phyloP scores from a whole-genome alignment of 768 basidiomycete species.

The Leccinum sublutescens region DNA sequence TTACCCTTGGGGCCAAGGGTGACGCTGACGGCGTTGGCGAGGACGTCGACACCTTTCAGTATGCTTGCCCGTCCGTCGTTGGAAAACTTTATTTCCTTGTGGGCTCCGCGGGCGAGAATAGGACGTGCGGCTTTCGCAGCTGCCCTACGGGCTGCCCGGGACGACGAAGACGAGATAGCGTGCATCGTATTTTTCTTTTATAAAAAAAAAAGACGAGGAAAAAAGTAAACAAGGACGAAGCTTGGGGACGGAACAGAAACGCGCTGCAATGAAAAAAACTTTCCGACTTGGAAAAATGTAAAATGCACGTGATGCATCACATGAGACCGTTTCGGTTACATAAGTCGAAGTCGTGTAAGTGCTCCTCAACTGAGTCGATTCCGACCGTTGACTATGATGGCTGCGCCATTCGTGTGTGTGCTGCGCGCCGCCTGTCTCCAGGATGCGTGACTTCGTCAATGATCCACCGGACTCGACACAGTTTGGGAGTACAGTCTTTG shows the following conservation, averaged over 20 bases:
- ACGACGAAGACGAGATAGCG: constrained; percentile 63
- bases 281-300: no score
- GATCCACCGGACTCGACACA: no score
- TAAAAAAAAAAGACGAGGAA: constrained; percentile 9
- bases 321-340: no score
- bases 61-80: constrained; percentile 94
- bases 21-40: constrained; percentile 95
- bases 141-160: constrained; percentile 65
- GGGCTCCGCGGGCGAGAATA: constrained; percentile 64
- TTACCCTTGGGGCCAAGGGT: constrained; percentile 95
- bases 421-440: no score
- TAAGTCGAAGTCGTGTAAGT: no score
- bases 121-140: constrained; percentile 57
- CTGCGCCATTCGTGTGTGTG: no score
- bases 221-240: background rate
- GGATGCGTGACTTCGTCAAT: no score
- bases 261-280: constrained; percentile 17
- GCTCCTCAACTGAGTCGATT: no score
- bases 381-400: no score
- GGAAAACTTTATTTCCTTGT: constrained; percentile 97
- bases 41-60: constrained; percentile 92
- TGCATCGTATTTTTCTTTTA: constrained; percentile 50
- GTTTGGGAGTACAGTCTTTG: no score
- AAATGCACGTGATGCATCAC: no score
- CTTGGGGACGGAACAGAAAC: constrained; percentile 6